Percentiles rank a stretch among this genome's conserved stretches.
These are phyloP conservation scores for peach (Prunus persica) DNA, from an alignment of 306 rosid genomes.

Conservation along the genomic window DNA sequence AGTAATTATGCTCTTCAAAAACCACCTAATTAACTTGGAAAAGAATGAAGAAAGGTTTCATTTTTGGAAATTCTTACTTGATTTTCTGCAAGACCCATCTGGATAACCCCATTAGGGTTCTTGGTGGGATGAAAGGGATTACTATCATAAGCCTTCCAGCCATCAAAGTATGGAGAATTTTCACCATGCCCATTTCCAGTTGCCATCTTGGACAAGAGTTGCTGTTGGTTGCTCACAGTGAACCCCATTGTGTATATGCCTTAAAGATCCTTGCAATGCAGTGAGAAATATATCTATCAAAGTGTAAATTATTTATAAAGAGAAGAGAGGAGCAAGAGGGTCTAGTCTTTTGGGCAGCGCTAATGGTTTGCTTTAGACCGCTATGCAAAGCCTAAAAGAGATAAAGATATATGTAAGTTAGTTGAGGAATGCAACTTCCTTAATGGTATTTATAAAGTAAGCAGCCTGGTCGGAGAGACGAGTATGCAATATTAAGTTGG, in stretches of 20 bases:
- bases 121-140: constrained; percentile 61
- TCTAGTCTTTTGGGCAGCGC: background rate
- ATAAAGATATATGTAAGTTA: constrained; percentile 1
- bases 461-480: constrained; percentile 15
- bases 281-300: background rate
- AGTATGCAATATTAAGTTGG: background rate
- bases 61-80: constrained; percentile 35
- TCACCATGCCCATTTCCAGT: constrained; percentile 71
- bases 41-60: background rate
- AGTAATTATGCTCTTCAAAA: background rate
- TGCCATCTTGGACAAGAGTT: constrained; percentile 64
- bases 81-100: constrained; percentile 93
- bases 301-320: background rate
- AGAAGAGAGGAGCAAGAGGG: background rate
- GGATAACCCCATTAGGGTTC: constrained; percentile 72
- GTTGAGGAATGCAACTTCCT: background rate
- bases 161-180: constrained; percentile 65
- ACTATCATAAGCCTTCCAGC: constrained; percentile 74
- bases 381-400: background rate
- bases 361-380: background rate
- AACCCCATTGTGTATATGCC: constrained; percentile 8
- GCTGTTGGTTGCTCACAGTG: constrained; percentile 23
- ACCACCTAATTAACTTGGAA: background rate
- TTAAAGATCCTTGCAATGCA: constrained; percentile 1
- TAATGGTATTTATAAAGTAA: constrained; percentile 1